Percentiles rank a stretch among this genome's conserved stretches.
Conservation (phyloP, 2,329 filamentous ascomycete species). For the Aspergillus terreus region DNA sequence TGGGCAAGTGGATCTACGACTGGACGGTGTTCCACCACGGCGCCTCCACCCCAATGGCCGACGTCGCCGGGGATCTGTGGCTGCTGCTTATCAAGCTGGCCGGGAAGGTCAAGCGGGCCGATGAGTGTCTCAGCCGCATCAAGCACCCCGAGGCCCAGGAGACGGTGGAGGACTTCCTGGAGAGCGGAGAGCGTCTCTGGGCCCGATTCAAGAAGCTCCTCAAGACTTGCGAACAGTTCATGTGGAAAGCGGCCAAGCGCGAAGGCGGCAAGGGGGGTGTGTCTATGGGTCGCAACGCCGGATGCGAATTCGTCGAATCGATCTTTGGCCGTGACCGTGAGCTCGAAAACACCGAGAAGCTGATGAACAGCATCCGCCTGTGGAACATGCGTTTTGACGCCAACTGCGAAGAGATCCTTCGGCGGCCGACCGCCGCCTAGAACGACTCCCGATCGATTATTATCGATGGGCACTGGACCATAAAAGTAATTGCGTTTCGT, state of each 20-base stretch:
- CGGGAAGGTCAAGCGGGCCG: slow-evolving; percentile 87
- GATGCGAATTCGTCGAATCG: slow-evolving; percentile 91
- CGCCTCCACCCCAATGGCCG: slow-evolving; percentile 75
- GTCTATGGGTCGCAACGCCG: slow-evolving; percentile 85
- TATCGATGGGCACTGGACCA: neutral
- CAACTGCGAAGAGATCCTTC: slow-evolving; percentile 88
- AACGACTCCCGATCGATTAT: neutral
- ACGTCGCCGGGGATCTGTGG: slow-evolving; percentile 94
- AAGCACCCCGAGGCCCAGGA: slow-evolving; percentile 70
- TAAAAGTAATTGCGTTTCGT: slow-evolving; percentile 7
- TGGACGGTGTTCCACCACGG: slow-evolving; percentile 94
- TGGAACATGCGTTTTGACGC: slow-evolving; percentile 95
- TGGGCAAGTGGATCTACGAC: slow-evolving; percentile 99
- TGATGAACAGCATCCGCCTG: slow-evolving; percentile 82
- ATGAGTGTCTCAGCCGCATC: slow-evolving; percentile 71
- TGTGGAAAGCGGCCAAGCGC: slow-evolving; percentile 83
- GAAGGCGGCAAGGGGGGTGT: slow-evolving; percentile 62
- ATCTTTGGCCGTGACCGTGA: slow-evolving; percentile 91
- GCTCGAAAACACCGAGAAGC: slow-evolving; percentile 81
- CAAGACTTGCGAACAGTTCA: slow-evolving; percentile 87
- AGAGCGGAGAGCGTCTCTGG: slow-evolving; percentile 81
- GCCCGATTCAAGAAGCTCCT: slow-evolving; percentile 80
- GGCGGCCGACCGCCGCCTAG: slow-evolving; percentile 45
- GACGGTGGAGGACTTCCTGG: slow-evolving; percentile 85
- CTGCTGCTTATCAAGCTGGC: slow-evolving; percentile 88